Evolutionary conservation across 176 grass and related monocot species (phyloP).

Genomic region (Ensete glaucum): DNA sequence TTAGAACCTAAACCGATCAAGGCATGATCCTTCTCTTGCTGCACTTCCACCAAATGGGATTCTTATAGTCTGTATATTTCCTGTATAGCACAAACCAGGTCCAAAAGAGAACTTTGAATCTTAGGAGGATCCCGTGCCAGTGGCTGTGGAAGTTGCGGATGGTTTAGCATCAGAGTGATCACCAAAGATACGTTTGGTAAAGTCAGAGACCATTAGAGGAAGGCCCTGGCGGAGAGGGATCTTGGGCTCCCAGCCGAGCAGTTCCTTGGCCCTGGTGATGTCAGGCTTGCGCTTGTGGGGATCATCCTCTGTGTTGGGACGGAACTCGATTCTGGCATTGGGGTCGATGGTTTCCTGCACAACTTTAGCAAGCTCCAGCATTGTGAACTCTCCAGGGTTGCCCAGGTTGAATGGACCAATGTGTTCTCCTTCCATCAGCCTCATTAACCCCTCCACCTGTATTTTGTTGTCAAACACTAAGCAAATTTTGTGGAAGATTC

Average conservation of each 20-base stretch:
- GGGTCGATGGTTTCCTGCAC: slow-evolving; percentile 89
- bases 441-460: slow-evolving; percentile 89
- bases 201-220: slow-evolving; percentile 75
- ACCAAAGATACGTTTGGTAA: slow-evolving; percentile 71
- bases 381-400: slow-evolving; percentile 92
- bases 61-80: too few relatives aligned
- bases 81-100: too few relatives aligned
- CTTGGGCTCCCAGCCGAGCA: slow-evolving; percentile 75
- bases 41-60: too few relatives aligned
- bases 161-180: slow-evolving; percentile 25
- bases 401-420: slow-evolving; percentile 91
- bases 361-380: slow-evolving; percentile 87
- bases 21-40: too few relatives aligned
- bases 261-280: slow-evolving; percentile 66
- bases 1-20: too few relatives aligned
- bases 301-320: slow-evolving; percentile 77
- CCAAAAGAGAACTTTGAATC: too few relatives aligned
- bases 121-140: background rate
- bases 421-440: slow-evolving; percentile 84
- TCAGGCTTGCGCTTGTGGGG: slow-evolving; percentile 96
- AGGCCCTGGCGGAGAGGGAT: slow-evolving; percentile 64
- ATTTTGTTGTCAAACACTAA: background rate
- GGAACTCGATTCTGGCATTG: slow-evolving; percentile 71
- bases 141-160: background rate
- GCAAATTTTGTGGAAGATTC: too few relatives aligned